phyloP scores from a whole-genome alignment of 805 yeast genomes.

The Ogataea zsoltii region DNA sequence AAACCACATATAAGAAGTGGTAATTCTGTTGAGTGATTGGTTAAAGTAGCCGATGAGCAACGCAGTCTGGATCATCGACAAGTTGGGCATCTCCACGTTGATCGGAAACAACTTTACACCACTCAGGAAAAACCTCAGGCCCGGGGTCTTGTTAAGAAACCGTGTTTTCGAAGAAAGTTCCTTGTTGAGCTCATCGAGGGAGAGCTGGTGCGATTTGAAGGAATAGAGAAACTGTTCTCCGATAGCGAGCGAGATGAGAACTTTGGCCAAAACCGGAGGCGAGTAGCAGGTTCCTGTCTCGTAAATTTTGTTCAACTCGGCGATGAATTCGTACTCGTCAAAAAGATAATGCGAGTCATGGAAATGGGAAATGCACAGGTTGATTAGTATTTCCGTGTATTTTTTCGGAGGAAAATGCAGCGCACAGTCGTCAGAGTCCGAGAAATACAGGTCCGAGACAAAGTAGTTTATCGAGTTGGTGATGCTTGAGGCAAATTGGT shows the following conservation, averaged over 20 bases:
- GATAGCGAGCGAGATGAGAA: conserved; percentile 26
- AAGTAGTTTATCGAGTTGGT: conserved; percentile 18
- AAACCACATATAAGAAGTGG: conserved; percentile 35
- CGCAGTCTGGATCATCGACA: conserved; percentile 35
- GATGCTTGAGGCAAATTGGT: conserved; percentile 5
- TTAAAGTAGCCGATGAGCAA: conserved; percentile 36
- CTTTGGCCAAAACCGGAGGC: conserved; percentile 16
- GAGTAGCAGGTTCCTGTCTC: conserved; percentile 21
- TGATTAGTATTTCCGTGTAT: conserved; percentile 18
- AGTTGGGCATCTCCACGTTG: conserved; percentile 34
- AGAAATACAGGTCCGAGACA: conserved; percentile 21
- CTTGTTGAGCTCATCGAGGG: conserved; percentile 14
- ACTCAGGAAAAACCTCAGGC: conserved; percentile 31
- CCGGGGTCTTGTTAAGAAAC: conserved; percentile 29
- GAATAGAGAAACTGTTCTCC: conserved; percentile 29
- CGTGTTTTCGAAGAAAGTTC: conserved; percentile 20
- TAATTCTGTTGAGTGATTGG: conserved; percentile 39
- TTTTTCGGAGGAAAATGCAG: conserved; percentile 18
- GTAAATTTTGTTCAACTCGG: conserved; percentile 23
- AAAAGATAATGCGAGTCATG: conserved; percentile 26
- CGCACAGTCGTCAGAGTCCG: conserved; percentile 9
- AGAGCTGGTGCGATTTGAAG: conserved; percentile 21
- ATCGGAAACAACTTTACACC: conserved; percentile 28
- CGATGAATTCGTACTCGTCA: conserved; percentile 23
- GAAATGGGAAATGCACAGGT: conserved; percentile 21